Evolutionary conservation across 352 stramenopile genomes (phyloP).

Genomic region (Globisporangium nodosum): DNA sequence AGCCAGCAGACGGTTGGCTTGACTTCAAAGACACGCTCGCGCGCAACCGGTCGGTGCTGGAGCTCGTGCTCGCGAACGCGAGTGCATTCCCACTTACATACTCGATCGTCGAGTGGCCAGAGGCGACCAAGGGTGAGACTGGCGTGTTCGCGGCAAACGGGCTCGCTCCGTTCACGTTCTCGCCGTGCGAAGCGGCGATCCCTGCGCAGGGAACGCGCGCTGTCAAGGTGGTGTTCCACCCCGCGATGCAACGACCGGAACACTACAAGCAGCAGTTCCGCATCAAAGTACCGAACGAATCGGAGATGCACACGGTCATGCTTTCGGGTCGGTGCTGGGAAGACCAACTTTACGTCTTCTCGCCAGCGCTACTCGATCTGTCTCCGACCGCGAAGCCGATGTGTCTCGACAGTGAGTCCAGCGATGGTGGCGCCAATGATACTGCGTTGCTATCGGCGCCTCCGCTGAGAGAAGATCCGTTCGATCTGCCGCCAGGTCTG

Average conservation of each 20-base stretch:
- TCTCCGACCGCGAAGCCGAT: conserved; percentile 8
- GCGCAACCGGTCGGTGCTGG: conserved; percentile 31
- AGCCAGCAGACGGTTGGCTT: conserved; percentile 47
- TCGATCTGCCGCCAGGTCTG: conserved; percentile 55
- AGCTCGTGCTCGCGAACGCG: conserved; percentile 56
- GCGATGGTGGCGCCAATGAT: not conserved
- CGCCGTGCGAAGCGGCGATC: conserved; percentile 55
- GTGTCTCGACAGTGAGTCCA: not conserved
- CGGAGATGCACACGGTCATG: conserved; percentile 49
- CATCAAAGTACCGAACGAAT: conserved; percentile 73
- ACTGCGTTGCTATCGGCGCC: not conserved
- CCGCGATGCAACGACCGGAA: conserved; percentile 43
- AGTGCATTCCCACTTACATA: conserved; percentile 64
- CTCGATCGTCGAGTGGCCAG: conserved; percentile 22
- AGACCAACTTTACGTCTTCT: conserved; percentile 69
- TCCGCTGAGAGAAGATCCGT: conserved; percentile 52
- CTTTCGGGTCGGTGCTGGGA: conserved; percentile 70
- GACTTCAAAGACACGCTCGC: conserved; percentile 70
- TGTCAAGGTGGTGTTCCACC: conserved; percentile 63
- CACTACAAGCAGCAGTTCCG: conserved; percentile 53
- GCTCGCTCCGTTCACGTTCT: conserved; percentile 56
- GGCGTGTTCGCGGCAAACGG: conserved; percentile 15
- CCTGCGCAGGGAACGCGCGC: conserved; percentile 39
- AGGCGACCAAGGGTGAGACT: not conserved
- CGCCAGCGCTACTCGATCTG: conserved; percentile 12